Evolutionary conservation across 805 yeast genomes (phyloP).

Genomic region (Starmerella potacharoeniae): DNA sequence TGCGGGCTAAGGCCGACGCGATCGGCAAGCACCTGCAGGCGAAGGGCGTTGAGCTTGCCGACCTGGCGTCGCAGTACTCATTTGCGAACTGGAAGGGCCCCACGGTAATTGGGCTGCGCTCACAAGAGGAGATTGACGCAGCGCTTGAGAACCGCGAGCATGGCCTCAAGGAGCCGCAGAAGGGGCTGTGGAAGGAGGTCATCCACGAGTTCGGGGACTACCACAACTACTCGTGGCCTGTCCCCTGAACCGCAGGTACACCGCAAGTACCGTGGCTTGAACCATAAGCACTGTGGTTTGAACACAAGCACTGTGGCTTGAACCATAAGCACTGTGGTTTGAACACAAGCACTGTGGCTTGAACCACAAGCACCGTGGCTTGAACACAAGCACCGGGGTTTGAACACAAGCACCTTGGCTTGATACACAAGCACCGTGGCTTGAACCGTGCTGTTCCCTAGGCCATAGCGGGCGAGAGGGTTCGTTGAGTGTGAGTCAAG

Average conservation of each 20-base stretch:
- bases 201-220: constrained; percentile 14
- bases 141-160: constrained; percentile 51
- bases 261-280: too few relatives aligned
- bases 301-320: too few relatives aligned
- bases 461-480: too few relatives aligned
- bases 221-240: constrained; percentile 16
- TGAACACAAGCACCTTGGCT: too few relatives aligned
- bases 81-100: constrained; percentile 53
- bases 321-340: too few relatives aligned
- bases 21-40: constrained; percentile 39
- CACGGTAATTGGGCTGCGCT: constrained; percentile 71
- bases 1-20: constrained; percentile 37
- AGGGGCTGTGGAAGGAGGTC: constrained; percentile 12
- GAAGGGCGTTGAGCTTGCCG: constrained; percentile 58
- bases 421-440: too few relatives aligned
- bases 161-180: constrained; percentile 27
- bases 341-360: too few relatives aligned
- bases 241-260: background rate
- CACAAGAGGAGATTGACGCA: constrained; percentile 45
- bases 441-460: too few relatives aligned
- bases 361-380: too few relatives aligned
- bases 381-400: too few relatives aligned
- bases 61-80: constrained; percentile 69
- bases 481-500: too few relatives aligned
- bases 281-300: too few relatives aligned